Percentiles rank a stretch among this genome's conserved stretches.
These are phyloP conservation scores for Alternaria viburni DNA, from an alignment of 2,329 filamentous ascomycete genomes.

Conservation along the genomic window DNA sequence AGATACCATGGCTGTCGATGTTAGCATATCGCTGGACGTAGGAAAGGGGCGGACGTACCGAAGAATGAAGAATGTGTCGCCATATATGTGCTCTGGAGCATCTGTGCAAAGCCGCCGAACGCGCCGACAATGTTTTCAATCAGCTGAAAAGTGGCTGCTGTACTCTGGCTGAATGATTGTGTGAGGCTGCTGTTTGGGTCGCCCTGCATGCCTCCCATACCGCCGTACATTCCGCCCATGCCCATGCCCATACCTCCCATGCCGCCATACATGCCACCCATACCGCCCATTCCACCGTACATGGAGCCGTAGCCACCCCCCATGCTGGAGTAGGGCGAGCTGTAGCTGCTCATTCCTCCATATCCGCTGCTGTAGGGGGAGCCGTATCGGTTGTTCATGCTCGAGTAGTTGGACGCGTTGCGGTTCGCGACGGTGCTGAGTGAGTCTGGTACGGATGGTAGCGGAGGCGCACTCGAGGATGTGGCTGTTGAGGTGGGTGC, in stretches of 20 bases:
- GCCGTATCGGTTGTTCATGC: conserved; percentile 61
- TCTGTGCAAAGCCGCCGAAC: conserved; percentile 97
- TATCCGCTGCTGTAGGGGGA: conserved; percentile 57
- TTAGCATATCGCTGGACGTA: conserved; percentile 16
- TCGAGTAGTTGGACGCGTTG: conserved; percentile 83
- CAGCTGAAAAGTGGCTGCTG: conserved; percentile 96
- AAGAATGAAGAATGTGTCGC: conserved; percentile 99
- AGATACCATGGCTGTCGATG: conserved; percentile 81
- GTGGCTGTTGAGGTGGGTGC: conserved; percentile 52
- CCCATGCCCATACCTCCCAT: conserved; percentile 47
- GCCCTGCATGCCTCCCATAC: conserved; percentile 49
- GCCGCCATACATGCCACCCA: conserved; percentile 44
- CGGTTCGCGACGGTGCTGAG: conserved; percentile 82
- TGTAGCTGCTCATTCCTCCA: conserved; percentile 61
- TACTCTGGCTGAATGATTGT: conserved; percentile 93
- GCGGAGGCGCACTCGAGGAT: conserved; percentile 62
- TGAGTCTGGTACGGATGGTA: conserved; percentile 81
- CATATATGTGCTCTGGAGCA: conserved; percentile 99
- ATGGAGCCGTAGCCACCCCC: conserved; percentile 53
- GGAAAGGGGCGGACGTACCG: conserved; percentile 63
- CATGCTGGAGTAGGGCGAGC: conserved; percentile 62
- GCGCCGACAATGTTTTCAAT: conserved; percentile 96
- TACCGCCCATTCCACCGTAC: conserved; percentile 50
- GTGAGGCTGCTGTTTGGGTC: conserved; percentile 90
- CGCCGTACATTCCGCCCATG: conserved; percentile 58